Evolutionary conservation across 495 filamentous ascomycete genomes (phyloP).

Genomic region (Xylona heveae): DNA sequence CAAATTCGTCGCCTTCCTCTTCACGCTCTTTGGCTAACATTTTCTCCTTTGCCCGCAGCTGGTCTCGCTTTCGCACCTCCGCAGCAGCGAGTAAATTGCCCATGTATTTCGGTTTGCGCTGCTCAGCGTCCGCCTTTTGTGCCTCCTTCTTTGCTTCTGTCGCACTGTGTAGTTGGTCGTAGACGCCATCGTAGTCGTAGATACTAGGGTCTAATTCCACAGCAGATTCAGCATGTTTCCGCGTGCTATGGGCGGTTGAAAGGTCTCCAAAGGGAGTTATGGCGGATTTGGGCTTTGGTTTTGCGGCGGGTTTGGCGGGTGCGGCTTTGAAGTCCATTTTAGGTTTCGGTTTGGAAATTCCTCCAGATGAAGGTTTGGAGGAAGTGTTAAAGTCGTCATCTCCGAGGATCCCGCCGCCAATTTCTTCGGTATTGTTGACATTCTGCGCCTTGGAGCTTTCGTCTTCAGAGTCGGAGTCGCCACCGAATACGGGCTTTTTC

Average conservation of each 20-base stretch:
- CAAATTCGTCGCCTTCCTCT: slow-evolving; percentile 82
- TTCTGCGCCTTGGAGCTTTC: slow-evolving; percentile 9
- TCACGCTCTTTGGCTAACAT: slow-evolving; percentile 72
- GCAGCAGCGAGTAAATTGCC: slow-evolving; percentile 55
- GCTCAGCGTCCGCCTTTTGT: slow-evolving; percentile 19
- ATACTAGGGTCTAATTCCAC: slow-evolving; percentile 39
- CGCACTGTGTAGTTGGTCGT: slow-evolving; percentile 29
- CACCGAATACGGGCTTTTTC: slow-evolving; percentile 28
- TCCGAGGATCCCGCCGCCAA: too few relatives aligned
- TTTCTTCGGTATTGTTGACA: slow-evolving; percentile 9
- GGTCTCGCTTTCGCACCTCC: slow-evolving; percentile 72
- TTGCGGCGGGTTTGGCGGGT: slow-evolving; percentile 14
- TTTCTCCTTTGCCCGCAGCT: slow-evolving; percentile 71
- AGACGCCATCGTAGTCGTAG: slow-evolving; percentile 58
- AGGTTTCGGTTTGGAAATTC: slow-evolving; percentile 9
- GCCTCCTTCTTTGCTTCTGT: slow-evolving; percentile 12
- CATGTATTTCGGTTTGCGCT: slow-evolving; percentile 68
- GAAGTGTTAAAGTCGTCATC: slow-evolving; percentile 14
- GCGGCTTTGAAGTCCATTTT: slow-evolving; percentile 10
- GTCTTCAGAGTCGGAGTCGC: slow-evolving; percentile 25
- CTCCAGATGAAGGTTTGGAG: slow-evolving; percentile 4
- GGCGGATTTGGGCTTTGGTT: slow-evolving; percentile 12
- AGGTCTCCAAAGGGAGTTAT: slow-evolving; percentile 28
- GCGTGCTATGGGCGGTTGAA: slow-evolving; percentile 29
- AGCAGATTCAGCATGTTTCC: slow-evolving; percentile 33